Base-by-base conservation (phyloP, 1,284 basidiomycete species). In the Laetiporus sulphureus region DNA sequence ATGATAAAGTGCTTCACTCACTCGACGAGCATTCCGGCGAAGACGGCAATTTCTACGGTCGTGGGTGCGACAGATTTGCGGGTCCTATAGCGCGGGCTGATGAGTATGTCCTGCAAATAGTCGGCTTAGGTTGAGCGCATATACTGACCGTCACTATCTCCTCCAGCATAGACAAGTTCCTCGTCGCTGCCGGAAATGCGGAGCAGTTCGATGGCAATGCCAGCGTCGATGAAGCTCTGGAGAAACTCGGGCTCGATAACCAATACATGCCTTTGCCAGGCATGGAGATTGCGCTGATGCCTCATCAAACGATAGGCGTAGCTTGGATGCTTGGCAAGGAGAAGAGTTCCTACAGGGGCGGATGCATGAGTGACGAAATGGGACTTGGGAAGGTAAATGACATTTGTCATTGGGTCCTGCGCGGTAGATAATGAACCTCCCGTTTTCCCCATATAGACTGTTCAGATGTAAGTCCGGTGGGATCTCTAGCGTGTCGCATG, bases 291-390 rank as follows among this genome's bases (percentile, higher is more conserved):
- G 67, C 71, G 3, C 61, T 87, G 19, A 59, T 87, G 38, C 71
- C 75, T 11, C 83, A 86, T 57, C 84, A 88, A 56, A 64, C 73
- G n/a, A 83, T 87, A 46, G 79, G 83, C 2, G 79, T 84, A n/a
- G 67, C 71, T 32, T 86, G 83, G 82, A 80, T 75, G 76, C 44
- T 79, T 10, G 62, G 73, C 15, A 72, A 77, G 55, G 78, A 80
- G 54, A 52, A 42, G 24, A 61, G 62, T 13, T 59, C 67, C 23
- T 61, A 73, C 44, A 68, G 60, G 49, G 79, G 79, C 48, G 89
- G 89, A 29, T 33, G 29, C 40, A 12, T 41, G 42, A 79, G 76
- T 18, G 91, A 95, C 59, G 91, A 95, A 57, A 93, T 94, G 91
- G 88, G 85, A 62, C 72, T 89, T 38, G 83, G 84, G 73, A 55